Base-by-base conservation (phyloP, 1,139 yeast genomes). In the Hanseniaspora uvarum region DNA sequence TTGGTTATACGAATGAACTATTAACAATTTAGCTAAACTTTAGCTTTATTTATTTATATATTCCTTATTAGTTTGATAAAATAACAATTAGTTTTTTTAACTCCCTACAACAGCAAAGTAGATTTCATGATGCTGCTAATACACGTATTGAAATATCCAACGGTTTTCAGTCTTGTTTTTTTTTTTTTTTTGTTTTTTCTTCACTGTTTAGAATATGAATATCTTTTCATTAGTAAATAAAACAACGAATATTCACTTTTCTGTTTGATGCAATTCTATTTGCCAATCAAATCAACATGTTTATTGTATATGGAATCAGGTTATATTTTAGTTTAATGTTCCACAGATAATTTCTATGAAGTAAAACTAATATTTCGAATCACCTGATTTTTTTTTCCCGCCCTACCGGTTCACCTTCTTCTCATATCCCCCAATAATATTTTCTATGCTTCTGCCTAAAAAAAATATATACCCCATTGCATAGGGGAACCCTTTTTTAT, bases 1-100 rank as follows among this genome's bases (percentile, higher is more conserved):
- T 62, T 88, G 96, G 96, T 79, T 92, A 74, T 92, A 92, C 84
- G 97, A 89, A 77, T 87, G 84, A 75, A 59, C 16, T 26, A 30
- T 5, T 30, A n/a, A 34, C 37, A 34, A 6, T 18, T 23, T 33
- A 18, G 12, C 21, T 19, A 38, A 23, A 37, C 19, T 46, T 6
- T 37, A 37, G 6, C 26, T 23, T 31, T 43, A 1, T 12, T 28
- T 41, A 28, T 28, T 18, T 41, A 28, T 30, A 16, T 28, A 28
- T 41, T 41, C 28, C 18, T 34, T 34, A 34, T n/a, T 34, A n/a
- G 19, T 34, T 34, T 34, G 37, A 34, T 34, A 34, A 12, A 34
- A n/a, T 2, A 16, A 5, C 18, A 34, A 26, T 5, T 26, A 5
- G 8, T 26, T 26, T 26, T 26, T 26, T 26, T 26, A 26, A n/a